phyloP scores from a whole-genome alignment of 768 basidiomycete species.

The Lactifluus echinatus region DNA sequence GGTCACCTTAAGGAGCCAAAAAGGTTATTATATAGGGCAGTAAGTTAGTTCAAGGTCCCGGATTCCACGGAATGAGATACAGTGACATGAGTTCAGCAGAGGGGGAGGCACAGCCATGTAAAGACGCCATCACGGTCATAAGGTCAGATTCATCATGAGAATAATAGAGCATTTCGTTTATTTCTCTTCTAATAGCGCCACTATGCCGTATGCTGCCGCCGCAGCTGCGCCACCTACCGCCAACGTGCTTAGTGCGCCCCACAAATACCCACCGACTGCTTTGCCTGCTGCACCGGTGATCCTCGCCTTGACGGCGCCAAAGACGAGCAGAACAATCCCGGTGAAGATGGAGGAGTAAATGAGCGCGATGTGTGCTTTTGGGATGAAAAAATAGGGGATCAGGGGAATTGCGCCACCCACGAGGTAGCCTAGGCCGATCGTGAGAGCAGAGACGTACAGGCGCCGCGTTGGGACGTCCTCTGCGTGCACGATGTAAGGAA shows the following conservation, averaged over 20 bases:
- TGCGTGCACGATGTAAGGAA: background rate
- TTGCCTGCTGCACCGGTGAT: too few relatives aligned
- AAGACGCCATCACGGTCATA: too few relatives aligned
- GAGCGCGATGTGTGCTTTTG: too few relatives aligned
- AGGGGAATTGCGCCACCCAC: constrained; percentile 90
- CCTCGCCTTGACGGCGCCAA: too few relatives aligned
- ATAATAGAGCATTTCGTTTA: background rate
- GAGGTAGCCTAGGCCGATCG: constrained; percentile 92
- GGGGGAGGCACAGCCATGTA: too few relatives aligned
- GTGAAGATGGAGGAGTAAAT: constrained; percentile 75
- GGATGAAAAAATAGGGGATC: constrained; percentile 85
- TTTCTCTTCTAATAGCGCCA: constrained; percentile 38
- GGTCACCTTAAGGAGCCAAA: too few relatives aligned
- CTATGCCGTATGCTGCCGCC: constrained; percentile 56
- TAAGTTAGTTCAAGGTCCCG: too few relatives aligned
- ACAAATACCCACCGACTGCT: too few relatives aligned
- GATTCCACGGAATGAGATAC: background rate
- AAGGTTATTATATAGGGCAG: too few relatives aligned
- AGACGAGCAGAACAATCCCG: constrained; percentile 74
- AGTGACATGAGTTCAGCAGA: background rate
- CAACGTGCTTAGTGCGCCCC: too few relatives aligned
- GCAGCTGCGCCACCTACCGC: constrained; percentile 89
- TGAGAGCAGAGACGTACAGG: constrained; percentile 85
- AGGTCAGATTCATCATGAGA: too few relatives aligned
- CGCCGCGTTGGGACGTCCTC: constrained; percentile 68